Conservation (phyloP, 495 filamentous ascomycete species). For the Staphylotrichum tortipilum region DNA sequence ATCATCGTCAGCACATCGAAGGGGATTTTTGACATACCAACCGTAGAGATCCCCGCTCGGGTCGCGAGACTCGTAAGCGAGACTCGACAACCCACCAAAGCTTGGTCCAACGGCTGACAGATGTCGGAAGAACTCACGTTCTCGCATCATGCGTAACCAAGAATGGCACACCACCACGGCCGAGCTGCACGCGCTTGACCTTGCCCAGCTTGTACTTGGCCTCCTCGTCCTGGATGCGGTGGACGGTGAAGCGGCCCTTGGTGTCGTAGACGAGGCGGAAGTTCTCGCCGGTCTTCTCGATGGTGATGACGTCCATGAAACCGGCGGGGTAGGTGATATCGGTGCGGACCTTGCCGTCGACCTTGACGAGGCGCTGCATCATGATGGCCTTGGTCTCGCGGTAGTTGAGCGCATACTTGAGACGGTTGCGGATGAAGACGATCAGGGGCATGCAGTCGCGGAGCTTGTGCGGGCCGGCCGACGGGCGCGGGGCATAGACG, state of each 20-base stretch:
- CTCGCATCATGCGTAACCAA: conserved; percentile 99
- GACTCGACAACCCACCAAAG: conserved; percentile 62
- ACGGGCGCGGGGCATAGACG: conserved; percentile 91
- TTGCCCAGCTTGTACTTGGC: conserved; percentile 99
- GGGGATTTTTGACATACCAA: conserved; percentile 36
- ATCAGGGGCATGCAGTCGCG: conserved; percentile 98
- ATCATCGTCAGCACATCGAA: conserved; percentile 33
- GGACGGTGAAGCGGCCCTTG: conserved; percentile 99
- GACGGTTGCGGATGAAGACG: conserved; percentile 97
- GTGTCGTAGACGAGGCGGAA: conserved; percentile 99
- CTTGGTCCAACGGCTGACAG: conserved; percentile 99
- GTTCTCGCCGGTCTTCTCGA: conserved; percentile 99
- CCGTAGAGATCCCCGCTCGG: conserved; percentile 27
- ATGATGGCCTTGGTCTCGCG: conserved; percentile 96
- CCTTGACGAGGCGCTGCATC: conserved; percentile 99
- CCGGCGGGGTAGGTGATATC: conserved; percentile 95
- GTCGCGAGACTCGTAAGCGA: conserved; percentile 14
- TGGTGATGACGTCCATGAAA: conserved; percentile 98
- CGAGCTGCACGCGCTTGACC: conserved; percentile 98
- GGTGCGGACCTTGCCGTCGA: conserved; percentile 98
- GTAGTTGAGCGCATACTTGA: conserved; percentile 99
- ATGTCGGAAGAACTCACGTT: conserved; percentile 94
- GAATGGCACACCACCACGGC: conserved; percentile 99
- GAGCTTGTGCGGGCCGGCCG: conserved; percentile 97
- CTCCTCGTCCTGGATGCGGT: conserved; percentile 97